phyloP scores from a whole-genome alignment of 2,329 filamentous ascomycete genomes.

The Phaeosphaeriaceae sp. region DNA sequence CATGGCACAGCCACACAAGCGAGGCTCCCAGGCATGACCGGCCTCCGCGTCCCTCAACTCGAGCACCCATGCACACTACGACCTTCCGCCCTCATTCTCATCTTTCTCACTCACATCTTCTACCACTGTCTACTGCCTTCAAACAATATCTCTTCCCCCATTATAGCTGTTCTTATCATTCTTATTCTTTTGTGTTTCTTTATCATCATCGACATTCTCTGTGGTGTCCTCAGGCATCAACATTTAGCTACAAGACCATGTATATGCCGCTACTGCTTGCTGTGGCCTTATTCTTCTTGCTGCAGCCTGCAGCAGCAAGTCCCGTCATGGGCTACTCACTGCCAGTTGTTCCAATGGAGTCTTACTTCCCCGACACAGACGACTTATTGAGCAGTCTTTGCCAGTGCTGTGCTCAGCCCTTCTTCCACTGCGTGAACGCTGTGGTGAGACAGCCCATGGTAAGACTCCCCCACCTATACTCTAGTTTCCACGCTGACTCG shows the following conservation, averaged over 20 bases:
- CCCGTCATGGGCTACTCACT: constrained; percentile 31
- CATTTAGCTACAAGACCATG: constrained; percentile 30
- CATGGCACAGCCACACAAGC: constrained; percentile 37
- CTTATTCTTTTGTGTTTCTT: background rate
- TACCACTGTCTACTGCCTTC: background rate
- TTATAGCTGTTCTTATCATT: background rate
- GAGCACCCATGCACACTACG: constrained; percentile 16
- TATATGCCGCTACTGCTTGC: constrained; percentile 33
- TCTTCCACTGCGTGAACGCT: constrained; percentile 26
- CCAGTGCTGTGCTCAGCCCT: constrained; percentile 28
- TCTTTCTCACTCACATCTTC: constrained; percentile 5
- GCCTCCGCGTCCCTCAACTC: constrained; percentile 23
- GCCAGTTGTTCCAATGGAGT: constrained; percentile 25
- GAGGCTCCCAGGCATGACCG: constrained; percentile 34
- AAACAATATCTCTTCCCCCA: background rate
- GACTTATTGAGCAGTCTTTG: constrained; percentile 32
- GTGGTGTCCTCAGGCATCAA: constrained; percentile 31
- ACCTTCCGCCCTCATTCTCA: constrained; percentile 21
- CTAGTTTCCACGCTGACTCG: constrained; percentile 6
- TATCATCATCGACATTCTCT: constrained; percentile 16
- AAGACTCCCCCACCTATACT: background rate
- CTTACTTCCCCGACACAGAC: constrained; percentile 34
- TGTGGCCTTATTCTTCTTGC: constrained; percentile 34
- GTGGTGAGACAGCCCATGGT: constrained; percentile 19
- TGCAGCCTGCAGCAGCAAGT: constrained; percentile 34